phyloP scores from a whole-genome alignment of 2,329 filamentous ascomycete genomes.

The Alternaria triticimaculans region DNA sequence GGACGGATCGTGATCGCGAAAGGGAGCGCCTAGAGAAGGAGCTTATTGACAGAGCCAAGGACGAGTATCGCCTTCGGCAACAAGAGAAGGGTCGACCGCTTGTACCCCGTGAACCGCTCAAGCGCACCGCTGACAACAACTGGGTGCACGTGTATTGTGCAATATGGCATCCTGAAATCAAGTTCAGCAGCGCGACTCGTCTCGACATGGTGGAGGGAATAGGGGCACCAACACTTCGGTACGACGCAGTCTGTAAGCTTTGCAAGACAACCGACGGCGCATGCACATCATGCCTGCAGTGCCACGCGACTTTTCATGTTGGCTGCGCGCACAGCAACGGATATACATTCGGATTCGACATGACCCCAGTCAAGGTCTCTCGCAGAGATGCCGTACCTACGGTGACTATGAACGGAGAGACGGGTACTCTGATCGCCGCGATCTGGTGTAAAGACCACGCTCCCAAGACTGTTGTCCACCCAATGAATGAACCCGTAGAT shows the following conservation, averaged over 20 bases:
- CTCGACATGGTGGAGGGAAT: slow-evolving; percentile 91
- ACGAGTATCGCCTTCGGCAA: slow-evolving; percentile 84
- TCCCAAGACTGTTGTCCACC: slow-evolving; percentile 73
- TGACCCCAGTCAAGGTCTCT: slow-evolving; percentile 87
- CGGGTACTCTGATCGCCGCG: slow-evolving; percentile 80
- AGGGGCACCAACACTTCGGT: slow-evolving; percentile 73
- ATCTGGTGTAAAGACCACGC: slow-evolving; percentile 93
- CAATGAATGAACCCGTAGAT: slow-evolving; percentile 76
- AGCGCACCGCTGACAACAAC: slow-evolving; percentile 94
- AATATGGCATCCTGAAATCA: slow-evolving; percentile 89
- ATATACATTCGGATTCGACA: slow-evolving; percentile 86
- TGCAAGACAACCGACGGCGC: slow-evolving; percentile 81
- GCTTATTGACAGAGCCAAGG: slow-evolving; percentile 76
- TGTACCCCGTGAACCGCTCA: slow-evolving; percentile 87
- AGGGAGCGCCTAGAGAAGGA: slow-evolving; percentile 87
- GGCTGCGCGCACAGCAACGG: slow-evolving; percentile 87
- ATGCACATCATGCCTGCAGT: slow-evolving; percentile 82
- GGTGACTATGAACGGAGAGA: slow-evolving; percentile 80
- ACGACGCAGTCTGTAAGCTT: slow-evolving; percentile 79
- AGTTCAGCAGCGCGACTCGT: slow-evolving; percentile 83
- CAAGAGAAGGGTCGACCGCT: slow-evolving; percentile 82
- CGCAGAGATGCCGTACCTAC: slow-evolving; percentile 80
- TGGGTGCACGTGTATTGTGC: slow-evolving; percentile 97
- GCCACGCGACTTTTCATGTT: slow-evolving; percentile 76
- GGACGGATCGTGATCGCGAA: slow-evolving; percentile 88